Evolutionary conservation across 1,284 basidiomycete species (phyloP).

Genomic region (Peniophora sp.): DNA sequence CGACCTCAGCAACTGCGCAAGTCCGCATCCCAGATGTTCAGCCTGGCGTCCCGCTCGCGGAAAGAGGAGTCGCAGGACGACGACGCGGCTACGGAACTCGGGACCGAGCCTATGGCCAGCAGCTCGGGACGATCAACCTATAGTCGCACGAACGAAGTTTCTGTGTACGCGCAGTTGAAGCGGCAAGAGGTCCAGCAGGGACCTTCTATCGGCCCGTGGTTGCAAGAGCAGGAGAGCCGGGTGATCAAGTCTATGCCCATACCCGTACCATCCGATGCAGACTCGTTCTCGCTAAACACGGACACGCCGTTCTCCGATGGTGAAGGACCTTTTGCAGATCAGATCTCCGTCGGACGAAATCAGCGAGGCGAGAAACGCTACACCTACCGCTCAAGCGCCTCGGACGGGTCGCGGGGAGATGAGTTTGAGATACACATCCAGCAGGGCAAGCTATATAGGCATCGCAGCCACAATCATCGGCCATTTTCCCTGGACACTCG

Average conservation of each 20-base stretch:
- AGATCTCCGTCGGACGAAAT: conserved; percentile 57
- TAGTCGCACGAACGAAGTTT: conserved; percentile 32
- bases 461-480: neutral
- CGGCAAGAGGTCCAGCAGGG: conserved; percentile 27
- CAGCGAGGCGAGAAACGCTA: conserved; percentile 69
- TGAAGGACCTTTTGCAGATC: neutral
- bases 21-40: neutral
- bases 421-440: neutral
- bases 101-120: neutral
- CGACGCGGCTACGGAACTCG: neutral
- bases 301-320: conserved; percentile 7
- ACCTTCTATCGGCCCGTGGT: conserved; percentile 41
- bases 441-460: neutral
- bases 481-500: conserved; percentile 3
- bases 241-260: conserved; percentile 46
- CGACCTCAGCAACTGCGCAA: neutral
- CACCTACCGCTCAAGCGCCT: conserved; percentile 43
- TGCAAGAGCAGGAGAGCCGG: conserved; percentile 72
- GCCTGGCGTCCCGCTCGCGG: neutral
- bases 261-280: conserved; percentile 52
- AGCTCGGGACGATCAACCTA: conserved; percentile 10
- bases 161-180: conserved; percentile 52
- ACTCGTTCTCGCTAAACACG: conserved; percentile 32
- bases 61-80: neutral
- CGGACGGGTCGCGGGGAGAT: conserved; percentile 28